Percentiles rank a stretch among this genome's conserved stretches.
Evolutionary conservation across 257 asterid genomes (phyloP).

Genomic region (Solanum arcanum): DNA sequence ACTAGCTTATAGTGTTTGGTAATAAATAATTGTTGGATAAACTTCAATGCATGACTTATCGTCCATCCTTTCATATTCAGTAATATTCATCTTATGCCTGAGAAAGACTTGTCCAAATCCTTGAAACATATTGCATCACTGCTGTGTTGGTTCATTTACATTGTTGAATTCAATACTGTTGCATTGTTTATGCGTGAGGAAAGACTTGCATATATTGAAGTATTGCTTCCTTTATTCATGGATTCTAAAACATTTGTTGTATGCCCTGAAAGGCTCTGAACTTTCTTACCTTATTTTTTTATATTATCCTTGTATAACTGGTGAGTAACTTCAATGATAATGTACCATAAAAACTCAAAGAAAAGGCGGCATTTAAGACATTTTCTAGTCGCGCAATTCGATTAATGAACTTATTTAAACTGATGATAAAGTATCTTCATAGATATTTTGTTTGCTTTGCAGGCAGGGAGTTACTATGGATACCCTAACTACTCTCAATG

Average conservation of each 20-base stretch:
- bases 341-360: neutral
- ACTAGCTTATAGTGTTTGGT: neutral
- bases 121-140: neutral
- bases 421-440: neutral
- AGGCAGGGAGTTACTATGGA: constrained; percentile 43
- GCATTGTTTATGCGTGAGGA: neutral
- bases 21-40: neutral
- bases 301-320: neutral
- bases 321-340: neutral
- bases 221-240: neutral
- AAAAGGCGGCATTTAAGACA: neutral
- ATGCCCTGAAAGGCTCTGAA: neutral
- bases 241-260: neutral
- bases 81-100: neutral
- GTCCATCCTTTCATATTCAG: neutral
- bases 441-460: neutral
- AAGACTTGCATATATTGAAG: neutral
- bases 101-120: neutral
- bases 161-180: neutral
- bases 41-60: neutral
- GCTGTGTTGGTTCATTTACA: neutral
- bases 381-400: neutral
- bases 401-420: neutral
- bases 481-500: constrained; percentile 21
- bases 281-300: neutral